Evolutionary conservation across 192 early-diverging fungal genomes (phyloP).

Genomic region (Backusella westeae): DNA sequence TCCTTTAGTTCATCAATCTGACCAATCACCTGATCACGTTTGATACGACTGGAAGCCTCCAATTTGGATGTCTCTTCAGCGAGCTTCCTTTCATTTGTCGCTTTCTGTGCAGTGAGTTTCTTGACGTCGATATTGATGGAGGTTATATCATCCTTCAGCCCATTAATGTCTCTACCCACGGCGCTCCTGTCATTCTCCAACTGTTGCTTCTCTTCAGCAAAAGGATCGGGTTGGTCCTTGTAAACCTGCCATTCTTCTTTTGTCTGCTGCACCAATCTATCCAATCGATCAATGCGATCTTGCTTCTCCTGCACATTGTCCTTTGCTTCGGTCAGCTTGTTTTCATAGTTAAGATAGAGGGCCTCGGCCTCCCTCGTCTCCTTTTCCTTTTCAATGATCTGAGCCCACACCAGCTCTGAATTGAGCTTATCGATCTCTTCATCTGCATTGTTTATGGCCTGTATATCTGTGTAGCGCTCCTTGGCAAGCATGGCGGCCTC

Average conservation of each 20-base stretch:
- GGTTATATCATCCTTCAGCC: conserved; percentile 2
- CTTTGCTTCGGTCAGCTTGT: background rate
- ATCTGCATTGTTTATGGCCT: conserved; percentile 56
- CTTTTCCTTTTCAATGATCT: conserved; percentile 58
- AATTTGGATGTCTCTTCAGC: conserved; percentile 8
- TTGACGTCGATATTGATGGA: conserved; percentile 42
- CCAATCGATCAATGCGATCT: background rate
- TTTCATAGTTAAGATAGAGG: background rate
- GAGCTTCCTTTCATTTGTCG: too few species aligned
- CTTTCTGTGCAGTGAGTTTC: conserved; percentile 15
- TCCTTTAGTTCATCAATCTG: background rate
- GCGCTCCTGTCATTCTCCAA: conserved; percentile 41
- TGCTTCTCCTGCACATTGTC: background rate
- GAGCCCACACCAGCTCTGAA: conserved; percentile 77
- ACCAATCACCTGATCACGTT: background rate
- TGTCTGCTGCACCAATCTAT: conserved; percentile 25
- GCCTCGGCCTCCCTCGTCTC: background rate
- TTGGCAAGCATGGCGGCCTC: conserved; percentile 65
- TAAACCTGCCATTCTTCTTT: conserved; percentile 37
- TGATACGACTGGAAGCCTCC: background rate
- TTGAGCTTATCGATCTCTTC: conserved; percentile 53
- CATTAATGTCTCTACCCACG: background rate
- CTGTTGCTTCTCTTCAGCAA: conserved; percentile 49
- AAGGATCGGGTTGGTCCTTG: conserved; percentile 38
- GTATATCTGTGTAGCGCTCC: conserved; percentile 64